phyloP scores from a whole-genome alignment of 1,139 yeast genomes.

The Suhomyces bribrorum region DNA sequence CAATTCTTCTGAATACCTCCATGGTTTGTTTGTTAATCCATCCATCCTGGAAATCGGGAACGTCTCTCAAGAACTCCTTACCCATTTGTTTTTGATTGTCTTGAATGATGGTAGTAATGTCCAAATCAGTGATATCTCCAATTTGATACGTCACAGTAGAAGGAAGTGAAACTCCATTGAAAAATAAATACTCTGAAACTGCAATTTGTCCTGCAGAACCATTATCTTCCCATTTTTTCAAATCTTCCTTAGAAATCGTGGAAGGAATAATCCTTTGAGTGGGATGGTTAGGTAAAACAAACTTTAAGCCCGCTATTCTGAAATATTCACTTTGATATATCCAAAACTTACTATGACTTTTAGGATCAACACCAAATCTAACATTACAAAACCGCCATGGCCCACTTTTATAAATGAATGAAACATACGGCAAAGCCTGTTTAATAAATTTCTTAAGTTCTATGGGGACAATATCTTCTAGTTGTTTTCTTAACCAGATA shows the following conservation, averaged over 20 bases:
- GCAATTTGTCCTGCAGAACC: slow-evolving; percentile 20
- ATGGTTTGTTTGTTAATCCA: slow-evolving; percentile 73
- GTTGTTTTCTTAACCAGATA: slow-evolving; percentile 80
- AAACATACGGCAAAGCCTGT: slow-evolving; percentile 78
- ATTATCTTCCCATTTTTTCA: not conserved
- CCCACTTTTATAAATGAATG: slow-evolving; percentile 81
- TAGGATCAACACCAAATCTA: slow-evolving; percentile 78
- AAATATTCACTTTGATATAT: slow-evolving; percentile 84
- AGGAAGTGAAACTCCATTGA: slow-evolving; percentile 74
- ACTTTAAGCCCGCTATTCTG: slow-evolving; percentile 47
- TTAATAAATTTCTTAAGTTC: slow-evolving; percentile 56
- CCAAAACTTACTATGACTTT: slow-evolving; percentile 53
- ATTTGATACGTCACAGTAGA: slow-evolving; percentile 72
- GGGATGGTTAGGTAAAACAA: slow-evolving; percentile 13
- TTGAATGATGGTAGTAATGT: slow-evolving; percentile 51
- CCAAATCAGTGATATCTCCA: slow-evolving; percentile 76
- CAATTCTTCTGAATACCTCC: slow-evolving; percentile 63
- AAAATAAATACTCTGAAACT: slow-evolving; percentile 55
- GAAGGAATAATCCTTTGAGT: slow-evolving; percentile 19
- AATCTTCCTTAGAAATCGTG: slow-evolving; percentile 16
- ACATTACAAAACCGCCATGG: slow-evolving; percentile 96
- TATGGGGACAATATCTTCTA: slow-evolving; percentile 59
- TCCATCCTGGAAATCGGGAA: slow-evolving; percentile 57
- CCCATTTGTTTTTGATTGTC: slow-evolving; percentile 35
- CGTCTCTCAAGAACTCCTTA: slow-evolving; percentile 44